A percentile compares a stretch with the other conserved stretches of the same genome.
Conservation (phyloP, 345 rosid genomes). For the Eucalyptus cloeziana region DNA sequence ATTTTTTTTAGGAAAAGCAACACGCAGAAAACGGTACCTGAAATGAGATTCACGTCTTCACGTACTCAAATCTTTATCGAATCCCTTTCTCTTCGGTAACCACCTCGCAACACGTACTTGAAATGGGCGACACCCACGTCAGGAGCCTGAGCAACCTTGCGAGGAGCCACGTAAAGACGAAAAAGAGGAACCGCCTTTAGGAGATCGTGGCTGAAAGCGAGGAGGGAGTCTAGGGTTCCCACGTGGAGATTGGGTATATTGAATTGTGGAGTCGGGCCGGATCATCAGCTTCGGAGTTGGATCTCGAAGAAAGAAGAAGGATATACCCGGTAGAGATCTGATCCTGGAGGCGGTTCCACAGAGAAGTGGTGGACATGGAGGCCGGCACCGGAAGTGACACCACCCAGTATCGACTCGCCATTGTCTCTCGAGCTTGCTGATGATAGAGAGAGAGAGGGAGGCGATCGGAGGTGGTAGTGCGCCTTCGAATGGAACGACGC, state of each 20-base stretch:
- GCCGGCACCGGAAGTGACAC: conserved; percentile 80
- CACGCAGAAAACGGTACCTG: too few species aligned
- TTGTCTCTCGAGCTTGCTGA: not conserved
- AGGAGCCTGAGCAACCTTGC: too few species aligned
- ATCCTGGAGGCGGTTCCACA: conserved; percentile 76
- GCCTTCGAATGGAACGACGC: not conserved
- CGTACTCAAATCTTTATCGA: too few species aligned
- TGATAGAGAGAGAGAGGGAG: not conserved
- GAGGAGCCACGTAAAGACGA: too few species aligned
- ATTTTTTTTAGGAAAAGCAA: too few species aligned
- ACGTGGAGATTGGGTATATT: too few species aligned
- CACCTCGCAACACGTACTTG: too few species aligned
- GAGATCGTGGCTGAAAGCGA: conserved; percentile 91
- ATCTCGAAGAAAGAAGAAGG: not conserved
- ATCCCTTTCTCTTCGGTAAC: too few species aligned
- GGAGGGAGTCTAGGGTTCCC: conserved; percentile 10
- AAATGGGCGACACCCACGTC: too few species aligned
- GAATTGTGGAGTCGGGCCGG: not conserved
- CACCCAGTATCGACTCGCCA: conserved; percentile 59
- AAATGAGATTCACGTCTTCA: too few species aligned
- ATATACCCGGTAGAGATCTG: conserved; percentile 92
- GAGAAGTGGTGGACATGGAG: conserved; percentile 59
- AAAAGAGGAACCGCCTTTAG: conserved; percentile 34
- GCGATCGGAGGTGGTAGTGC: not conserved
- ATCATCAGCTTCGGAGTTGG: not conserved